phyloP scores from a whole-genome alignment of 257 asterid species.

The Anisodus tanguticus region DNA sequence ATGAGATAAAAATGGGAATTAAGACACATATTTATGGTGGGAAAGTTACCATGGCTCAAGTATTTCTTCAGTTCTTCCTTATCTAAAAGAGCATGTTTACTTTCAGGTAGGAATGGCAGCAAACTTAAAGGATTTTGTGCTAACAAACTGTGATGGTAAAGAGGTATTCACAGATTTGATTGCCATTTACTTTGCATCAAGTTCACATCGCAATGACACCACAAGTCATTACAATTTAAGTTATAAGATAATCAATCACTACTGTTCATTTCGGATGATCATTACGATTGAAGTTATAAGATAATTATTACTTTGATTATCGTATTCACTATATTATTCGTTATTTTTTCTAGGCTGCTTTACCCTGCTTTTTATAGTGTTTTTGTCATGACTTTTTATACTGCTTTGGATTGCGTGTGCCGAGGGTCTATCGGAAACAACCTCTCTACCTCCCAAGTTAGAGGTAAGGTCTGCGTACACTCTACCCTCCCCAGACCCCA shows the following conservation, averaged over 20 bases:
- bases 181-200: neutral
- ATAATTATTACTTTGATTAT: neutral
- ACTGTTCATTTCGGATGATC: conserved; percentile 1
- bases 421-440: too few relatives aligned
- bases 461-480: too few relatives aligned
- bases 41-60: neutral
- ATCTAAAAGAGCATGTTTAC: conserved; percentile 29
- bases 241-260: neutral
- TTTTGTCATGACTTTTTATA: too few relatives aligned
- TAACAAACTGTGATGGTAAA: conserved; percentile 65
- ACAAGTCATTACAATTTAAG: neutral
- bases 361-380: too few relatives aligned
- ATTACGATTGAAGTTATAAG: neutral
- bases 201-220: conserved; percentile 13
- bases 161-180: conserved; percentile 58
- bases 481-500: too few relatives aligned
- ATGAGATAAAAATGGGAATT: neutral
- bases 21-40: neutral
- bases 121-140: conserved; percentile 73
- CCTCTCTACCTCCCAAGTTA: too few relatives aligned
- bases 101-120: conserved; percentile 88
- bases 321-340: too few relatives aligned
- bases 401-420: too few relatives aligned
- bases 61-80: neutral
- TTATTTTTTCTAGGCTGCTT: too few relatives aligned